phyloP scores from a whole-genome alignment of 2,329 filamentous ascomycete genomes.

The Paecilomyces variotii region DNA sequence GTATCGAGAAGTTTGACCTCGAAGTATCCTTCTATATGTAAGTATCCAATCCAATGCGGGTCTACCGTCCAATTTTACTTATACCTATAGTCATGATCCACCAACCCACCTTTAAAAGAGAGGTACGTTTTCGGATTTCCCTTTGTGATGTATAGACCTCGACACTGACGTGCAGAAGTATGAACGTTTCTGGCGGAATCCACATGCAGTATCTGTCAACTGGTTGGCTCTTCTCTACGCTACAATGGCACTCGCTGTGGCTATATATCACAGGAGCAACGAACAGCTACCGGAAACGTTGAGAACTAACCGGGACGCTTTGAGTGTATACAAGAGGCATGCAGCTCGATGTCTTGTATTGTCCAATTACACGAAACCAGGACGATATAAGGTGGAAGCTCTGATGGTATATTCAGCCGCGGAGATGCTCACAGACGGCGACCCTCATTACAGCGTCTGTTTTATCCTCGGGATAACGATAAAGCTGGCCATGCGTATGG shows the following conservation, averaged over 20 bases:
- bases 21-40: slow-evolving; percentile 23
- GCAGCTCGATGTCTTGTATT: slow-evolving; percentile 25
- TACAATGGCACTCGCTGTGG: slow-evolving; percentile 19
- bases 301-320: slow-evolving; percentile 11
- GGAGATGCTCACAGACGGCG: slow-evolving; percentile 23
- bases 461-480: slow-evolving; percentile 46
- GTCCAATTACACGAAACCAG: slow-evolving; percentile 25
- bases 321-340: slow-evolving; percentile 43
- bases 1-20: slow-evolving; percentile 26
- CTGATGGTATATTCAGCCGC: slow-evolving; percentile 21
- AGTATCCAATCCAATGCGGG: slow-evolving; percentile 21
- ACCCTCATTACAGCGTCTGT: slow-evolving; percentile 43
- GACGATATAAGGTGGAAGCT: slow-evolving; percentile 24
- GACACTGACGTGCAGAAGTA: slow-evolving; percentile 12
- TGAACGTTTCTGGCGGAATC: slow-evolving; percentile 23
- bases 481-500: slow-evolving; percentile 51
- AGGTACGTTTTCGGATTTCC: slow-evolving; percentile 37
- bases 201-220: slow-evolving; percentile 17
- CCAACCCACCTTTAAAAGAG: slow-evolving; percentile 23
- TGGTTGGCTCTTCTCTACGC: slow-evolving; percentile 25
- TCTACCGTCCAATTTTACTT: slow-evolving; percentile 35
- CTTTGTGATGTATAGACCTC: background rate
- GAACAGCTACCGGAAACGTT: slow-evolving; percentile 15
- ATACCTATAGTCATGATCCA: slow-evolving; percentile 32
- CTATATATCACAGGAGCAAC: slow-evolving; percentile 15